Base-by-base conservation (phyloP, 2,329 filamentous ascomycete genomes). In the Allantophomopsis lycopodina region DNA sequence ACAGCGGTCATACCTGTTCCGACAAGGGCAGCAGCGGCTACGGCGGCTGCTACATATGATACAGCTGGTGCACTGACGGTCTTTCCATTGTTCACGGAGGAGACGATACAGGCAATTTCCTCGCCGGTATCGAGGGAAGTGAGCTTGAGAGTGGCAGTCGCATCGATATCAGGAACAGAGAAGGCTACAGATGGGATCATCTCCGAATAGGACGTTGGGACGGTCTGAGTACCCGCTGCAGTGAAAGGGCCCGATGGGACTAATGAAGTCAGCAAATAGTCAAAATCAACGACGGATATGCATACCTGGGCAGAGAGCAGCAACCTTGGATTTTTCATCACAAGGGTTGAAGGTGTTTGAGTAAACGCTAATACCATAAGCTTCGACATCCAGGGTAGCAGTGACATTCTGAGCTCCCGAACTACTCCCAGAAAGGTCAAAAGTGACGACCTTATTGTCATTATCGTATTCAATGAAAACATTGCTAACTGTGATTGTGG, bases 161-260 rank as follows among this genome's bases (percentile, higher is more conserved):
- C 89, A 40, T 89, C 80, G 49, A 98, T 81, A 56, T 98, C 88
- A 37, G 91, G 91, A 23, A 98, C 69, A 44, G 75, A 73, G 63
- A 95, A 98, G 11, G 89, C 89, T 48, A 98, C 94, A 2, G 75
- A 64, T 1, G 91, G 91, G 32, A 98, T 89, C 60, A 82, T 63
- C 40, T 69, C 69, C 41, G 84, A 77, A 54, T 79, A 89, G 44
- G 77, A 54, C 0, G 71, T 60, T 13, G 87, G 83, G 32, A 98
- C 83, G 21, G 66, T 60, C 57, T 91, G 81, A 3, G 62, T 64
- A 36, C 87, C 89, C 34, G 65, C 62, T 7, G 89, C 87, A 12
- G 74, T 61, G 53, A 96, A 98, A 5, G 60, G 62, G 17, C 84
- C 83, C 4, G 68, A 64, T 11, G 88, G 87, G 7, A 95, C 80